These are phyloP conservation scores for Phytophthora sp. DNA, from an alignment of 352 stramenopile genomes.

Conservation along the genomic window DNA sequence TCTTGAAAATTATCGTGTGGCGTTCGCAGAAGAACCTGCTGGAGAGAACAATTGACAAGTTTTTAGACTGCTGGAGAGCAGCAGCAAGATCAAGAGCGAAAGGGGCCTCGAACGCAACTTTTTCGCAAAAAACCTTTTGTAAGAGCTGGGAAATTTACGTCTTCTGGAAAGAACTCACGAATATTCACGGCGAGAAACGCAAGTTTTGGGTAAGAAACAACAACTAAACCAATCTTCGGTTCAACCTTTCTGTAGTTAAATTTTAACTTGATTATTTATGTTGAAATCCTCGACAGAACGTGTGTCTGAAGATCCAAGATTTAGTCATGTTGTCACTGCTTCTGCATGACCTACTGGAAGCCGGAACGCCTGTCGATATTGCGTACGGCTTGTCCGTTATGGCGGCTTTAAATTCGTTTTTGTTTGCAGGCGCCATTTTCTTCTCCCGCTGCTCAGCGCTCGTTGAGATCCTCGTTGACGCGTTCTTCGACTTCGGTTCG, in stretches of 20 bases:
- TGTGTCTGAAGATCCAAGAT: constrained; percentile 35
- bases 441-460: constrained; percentile 18
- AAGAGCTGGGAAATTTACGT: constrained; percentile 14
- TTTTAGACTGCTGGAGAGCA: constrained; percentile 1
- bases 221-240: too few species aligned
- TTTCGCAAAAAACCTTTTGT: background rate
- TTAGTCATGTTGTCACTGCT: constrained; percentile 30
- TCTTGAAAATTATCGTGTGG: constrained; percentile 27
- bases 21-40: constrained; percentile 17
- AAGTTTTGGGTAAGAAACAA: constrained; percentile 47
- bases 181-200: constrained; percentile 35
- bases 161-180: constrained; percentile 24
- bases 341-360: constrained; percentile 33
- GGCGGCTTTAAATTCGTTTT: constrained; percentile 26
- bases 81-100: background rate
- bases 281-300: constrained; percentile 35
- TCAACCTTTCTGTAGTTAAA: too few species aligned
- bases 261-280: background rate
- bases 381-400: constrained; percentile 21
- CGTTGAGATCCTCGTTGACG: constrained; percentile 40
- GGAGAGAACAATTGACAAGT: background rate
- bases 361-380: constrained; percentile 22
- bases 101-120: background rate
- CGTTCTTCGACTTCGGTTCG: constrained; percentile 41
- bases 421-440: constrained; percentile 16